These are phyloP conservation scores for Diospyros kaki DNA, from an alignment of 148 eudicot species.

Conservation along the genomic window DNA sequence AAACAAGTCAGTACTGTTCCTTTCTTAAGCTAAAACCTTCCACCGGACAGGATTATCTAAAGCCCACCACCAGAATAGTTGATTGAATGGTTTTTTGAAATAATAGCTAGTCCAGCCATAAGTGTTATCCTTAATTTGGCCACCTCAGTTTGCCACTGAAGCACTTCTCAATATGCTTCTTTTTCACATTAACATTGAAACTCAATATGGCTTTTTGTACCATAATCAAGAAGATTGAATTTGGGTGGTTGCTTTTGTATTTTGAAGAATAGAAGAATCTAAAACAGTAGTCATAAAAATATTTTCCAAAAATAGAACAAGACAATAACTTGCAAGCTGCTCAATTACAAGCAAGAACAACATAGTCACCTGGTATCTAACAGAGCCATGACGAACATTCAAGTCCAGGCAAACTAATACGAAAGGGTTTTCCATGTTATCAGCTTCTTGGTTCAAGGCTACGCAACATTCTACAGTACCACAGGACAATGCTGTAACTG, in stretches of 20 bases:
- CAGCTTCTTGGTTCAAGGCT: neutral
- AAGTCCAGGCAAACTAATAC: neutral
- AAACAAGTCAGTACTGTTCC: neutral
- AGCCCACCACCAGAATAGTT: neutral
- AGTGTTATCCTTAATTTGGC: neutral
- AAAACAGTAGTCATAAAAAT: no score
- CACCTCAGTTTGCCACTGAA: neutral
- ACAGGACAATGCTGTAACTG: neutral
- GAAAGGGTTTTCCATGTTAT: neutral
- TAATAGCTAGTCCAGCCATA: neutral
- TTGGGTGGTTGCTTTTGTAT: no score
- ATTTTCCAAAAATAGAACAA: no score
- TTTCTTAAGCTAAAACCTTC: neutral
- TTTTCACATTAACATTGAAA: neutral
- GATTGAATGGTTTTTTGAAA: neutral
- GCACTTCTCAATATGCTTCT: neutral
- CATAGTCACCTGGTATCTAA: neutral
- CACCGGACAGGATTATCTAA: neutral
- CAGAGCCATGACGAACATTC: neutral
- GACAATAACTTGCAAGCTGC: no score
- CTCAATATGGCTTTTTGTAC: no score
- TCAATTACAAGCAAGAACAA: neutral
- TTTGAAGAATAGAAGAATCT: no score
- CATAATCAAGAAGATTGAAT: no score
- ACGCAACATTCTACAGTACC: neutral